phyloP scores from a whole-genome alignment of 306 rosid genomes.

The Dalbergia cochinchinensis region DNA sequence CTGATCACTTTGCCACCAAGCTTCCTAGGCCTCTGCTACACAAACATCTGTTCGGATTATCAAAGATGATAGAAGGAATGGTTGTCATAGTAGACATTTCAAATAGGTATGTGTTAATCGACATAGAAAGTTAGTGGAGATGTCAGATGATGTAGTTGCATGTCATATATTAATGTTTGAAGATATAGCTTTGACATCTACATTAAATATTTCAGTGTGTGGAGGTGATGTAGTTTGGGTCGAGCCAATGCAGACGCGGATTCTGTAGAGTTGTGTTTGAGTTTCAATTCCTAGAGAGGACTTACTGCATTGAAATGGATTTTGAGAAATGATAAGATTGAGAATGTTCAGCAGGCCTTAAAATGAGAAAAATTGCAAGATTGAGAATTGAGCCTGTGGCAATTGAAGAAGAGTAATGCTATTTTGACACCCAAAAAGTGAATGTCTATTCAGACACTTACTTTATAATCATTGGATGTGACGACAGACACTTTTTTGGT shows the following conservation, averaged over 20 bases:
- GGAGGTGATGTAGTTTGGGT: not conserved
- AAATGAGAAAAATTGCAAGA: not conserved
- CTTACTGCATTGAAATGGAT: not conserved
- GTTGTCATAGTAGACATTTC: constrained; percentile 13
- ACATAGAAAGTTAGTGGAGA: constrained; percentile 7
- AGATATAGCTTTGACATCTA: not conserved
- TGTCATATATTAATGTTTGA: not conserved
- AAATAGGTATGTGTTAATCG: constrained; percentile 7
- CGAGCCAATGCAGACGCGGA: not conserved
- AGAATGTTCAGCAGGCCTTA: not conserved
- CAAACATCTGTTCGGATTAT: not conserved
- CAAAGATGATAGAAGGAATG: constrained; percentile 21
- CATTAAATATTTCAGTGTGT: not conserved
- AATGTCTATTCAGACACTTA: too few species aligned
- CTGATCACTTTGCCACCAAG: not conserved
- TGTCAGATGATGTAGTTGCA: constrained; percentile 1
- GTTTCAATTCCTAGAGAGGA: not conserved
- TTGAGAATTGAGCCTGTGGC: not conserved
- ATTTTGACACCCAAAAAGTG: too few species aligned
- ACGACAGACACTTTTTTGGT: too few species aligned
- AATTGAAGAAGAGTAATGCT: not conserved
- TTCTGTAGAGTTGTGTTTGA: not conserved
- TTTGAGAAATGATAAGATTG: not conserved
- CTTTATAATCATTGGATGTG: too few species aligned
- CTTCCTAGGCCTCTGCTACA: not conserved